phyloP scores from a whole-genome alignment of 31 red algal genomes.

The Odonthalia washingtoniensis region DNA sequence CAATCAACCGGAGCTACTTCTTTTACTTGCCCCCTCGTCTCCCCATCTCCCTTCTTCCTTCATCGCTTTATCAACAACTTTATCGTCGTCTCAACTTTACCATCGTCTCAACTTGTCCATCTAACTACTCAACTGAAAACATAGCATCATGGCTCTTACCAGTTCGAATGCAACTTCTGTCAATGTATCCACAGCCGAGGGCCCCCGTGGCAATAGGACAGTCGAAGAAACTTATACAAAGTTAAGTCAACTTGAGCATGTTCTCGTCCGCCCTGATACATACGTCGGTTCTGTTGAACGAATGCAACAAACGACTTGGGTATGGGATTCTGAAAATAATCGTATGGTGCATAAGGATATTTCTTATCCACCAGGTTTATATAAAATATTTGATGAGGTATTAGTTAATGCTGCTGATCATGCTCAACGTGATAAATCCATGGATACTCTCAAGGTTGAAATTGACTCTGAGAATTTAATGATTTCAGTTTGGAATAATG shows the following conservation, averaged over 20 bases:
- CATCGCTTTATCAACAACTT: neutral
- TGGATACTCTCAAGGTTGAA: constrained; percentile 90
- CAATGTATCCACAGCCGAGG: neutral
- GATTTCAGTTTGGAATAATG: constrained; percentile 98
- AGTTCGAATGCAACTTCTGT: constrained; percentile 14
- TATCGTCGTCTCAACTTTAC: no score
- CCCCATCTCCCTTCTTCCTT: no score
- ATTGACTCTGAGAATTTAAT: constrained; percentile 91
- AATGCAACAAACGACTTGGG: constrained; percentile 68
- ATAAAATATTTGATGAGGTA: constrained; percentile 99
- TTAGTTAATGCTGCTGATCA: constrained; percentile 97
- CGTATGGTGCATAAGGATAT: constrained; percentile 80
- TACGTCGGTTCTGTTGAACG: constrained; percentile 95
- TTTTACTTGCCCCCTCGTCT: no score
- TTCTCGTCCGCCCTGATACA: constrained; percentile 97
- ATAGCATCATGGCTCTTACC: constrained; percentile 53
- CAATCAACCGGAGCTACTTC: no score
- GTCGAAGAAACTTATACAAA: constrained; percentile 97
- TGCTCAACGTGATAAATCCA: constrained; percentile 67
- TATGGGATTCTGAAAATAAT: constrained; percentile 70
- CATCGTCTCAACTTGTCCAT: no score
- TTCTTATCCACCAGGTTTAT: constrained; percentile 88
- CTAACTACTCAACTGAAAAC: no score
- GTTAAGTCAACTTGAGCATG: constrained; percentile 95
- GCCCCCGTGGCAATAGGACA: constrained; percentile 55